Base-by-base conservation (phyloP, 768 basidiomycete species). In the Leccinum boreale region DNA sequence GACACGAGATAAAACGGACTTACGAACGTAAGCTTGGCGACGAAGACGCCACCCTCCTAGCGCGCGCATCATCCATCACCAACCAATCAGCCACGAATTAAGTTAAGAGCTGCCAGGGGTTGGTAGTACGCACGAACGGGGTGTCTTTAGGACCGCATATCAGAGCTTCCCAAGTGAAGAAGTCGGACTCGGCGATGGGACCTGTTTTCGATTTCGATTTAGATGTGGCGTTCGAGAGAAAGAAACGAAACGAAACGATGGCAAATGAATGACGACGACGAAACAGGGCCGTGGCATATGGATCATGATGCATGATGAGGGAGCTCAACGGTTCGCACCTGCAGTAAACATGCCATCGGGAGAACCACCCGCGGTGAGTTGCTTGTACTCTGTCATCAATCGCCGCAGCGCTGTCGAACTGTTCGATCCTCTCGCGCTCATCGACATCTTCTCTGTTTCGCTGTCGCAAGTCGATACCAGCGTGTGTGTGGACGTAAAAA, bases 331-430 rank as follows among this genome's bases (percentile, higher is more conserved):
- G 31, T n/a, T 23, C 57, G 58, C 61, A 82, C 89, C 92, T 59
- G 95, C 94, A 50, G 94, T 96, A 70, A 97, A 97, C 94, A 98
- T 97, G 55, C 87, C 90, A 73, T 98, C 95, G 6, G 92, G 90
- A 15, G 91, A 86, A 62, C 50, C 90, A 77, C 87, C 86, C 8
- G 92, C 78, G 1, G 88, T 90, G 67, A 93, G 80, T 63, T 90
- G 90, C 71, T 86, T 90, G 79, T 93, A 93, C 67, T 97, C 94
- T 2, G 89, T 94, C 94, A 95, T 96, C 53, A 96, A 78, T 46
- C 94, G 81, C 60, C 90, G 82, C 48, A 92, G 77, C 10, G 94
- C 94, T 6, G 92, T 94, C 33, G 86, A 75, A 62, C 74, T 85
- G 53, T 71, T 78, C 19, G 83, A 78, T 42, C 74, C 71, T 70